Evolutionary conservation across 23 red algal genomes (phyloP), one percentile per base, ranked within the genome.

Genomic region (Gracilaria gracilis): DNA sequence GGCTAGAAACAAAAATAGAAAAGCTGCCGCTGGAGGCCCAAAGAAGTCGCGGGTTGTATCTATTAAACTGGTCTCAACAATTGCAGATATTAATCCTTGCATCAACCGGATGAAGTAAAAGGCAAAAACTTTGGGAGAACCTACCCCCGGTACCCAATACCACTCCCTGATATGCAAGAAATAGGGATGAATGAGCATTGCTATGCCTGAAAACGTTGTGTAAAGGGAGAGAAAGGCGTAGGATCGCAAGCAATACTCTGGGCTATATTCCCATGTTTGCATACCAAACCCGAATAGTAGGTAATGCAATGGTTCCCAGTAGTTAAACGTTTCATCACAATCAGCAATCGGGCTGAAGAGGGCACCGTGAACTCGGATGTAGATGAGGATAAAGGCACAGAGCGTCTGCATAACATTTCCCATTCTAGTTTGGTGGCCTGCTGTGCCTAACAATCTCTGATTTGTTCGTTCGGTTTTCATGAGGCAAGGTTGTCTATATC

Each of bases 301-400:
- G 39, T 62, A 93, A 81, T 98, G 96, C 39, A 95, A 82, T 0
- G 96, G 96, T 61, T 98, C 96, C 96, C 96, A 98, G 83, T 98
- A 98, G 62, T 98, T 98, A 61, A 91, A 96, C 17, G 91, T 94
- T 86, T 98, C 97, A 32, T 98, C 97, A 57, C 97, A 98, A 64
- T 98, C 97, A 17, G 88, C 79, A 4, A 98, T 93, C 20, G 90
- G 90, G 39, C 61, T 85, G 31, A 79, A 29, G 34, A 93, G n/a
- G 23, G 81, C 90, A 8, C 66, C 79, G 12, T 72, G 47, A 12
- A 51, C 0, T 23, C 72, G 64, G 42, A 92, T 54, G 46, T 73
- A 44, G 47, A 51, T 13, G 6, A 92, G 80, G 12, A 82, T 4
- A 5, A 27, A 25, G 1, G 36, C 37, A 31, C 40, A 77, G 21